Base-by-base conservation (phyloP, 2,329 filamentous ascomycete species). In the Epichloe coenophiala region DNA sequence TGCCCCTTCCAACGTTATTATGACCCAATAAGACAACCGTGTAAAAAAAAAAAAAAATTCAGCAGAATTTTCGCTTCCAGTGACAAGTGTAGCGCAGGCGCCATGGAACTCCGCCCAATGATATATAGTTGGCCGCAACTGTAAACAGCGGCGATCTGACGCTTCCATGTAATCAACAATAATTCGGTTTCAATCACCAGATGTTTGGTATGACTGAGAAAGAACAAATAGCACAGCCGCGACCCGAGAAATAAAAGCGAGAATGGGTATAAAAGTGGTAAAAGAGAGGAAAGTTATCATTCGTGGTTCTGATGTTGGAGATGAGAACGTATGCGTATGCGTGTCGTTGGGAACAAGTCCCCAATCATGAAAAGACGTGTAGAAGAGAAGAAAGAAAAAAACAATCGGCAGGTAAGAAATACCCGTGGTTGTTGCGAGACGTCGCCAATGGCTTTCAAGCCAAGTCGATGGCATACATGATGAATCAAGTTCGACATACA, bases 401-500 rank as follows among this genome's bases (percentile, higher is more conserved):
- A 31, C 2, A 31, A 31, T 31, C 9, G 31, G 9, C 31, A 31
- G 9, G 31, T 31, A 9, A 9, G 11, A 9, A 31, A 11, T 11
- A 11, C 31, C 31, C 31, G 8, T 11, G 8, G 7, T 31, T 31
- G 8, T 31, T 31, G 31, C 31, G 31, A 9, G 31, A 31, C 9
- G 31, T 31, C 11, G 31, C 9, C 3, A 31, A 31, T 31, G 31
- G 11, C 31, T 31, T 8, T 31, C 27, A 31, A 31, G 27, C 8
- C 27, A 31, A 31, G 27, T 31, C 27, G 27, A 31, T 9, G 27
- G 27, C 31, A 31, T 3, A 27, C 4, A 27, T 39, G 13, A 15
- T 40, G 19, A 17, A 39, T 57, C 53, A 69, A 39, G 65, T 61
- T 51, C 76, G 71, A 50, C 75, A 70, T 39, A 84, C 76, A 53